Conservation (phyloP, 2,329 filamentous ascomycete genomes). For the Chaetomiaceae sp. region DNA sequence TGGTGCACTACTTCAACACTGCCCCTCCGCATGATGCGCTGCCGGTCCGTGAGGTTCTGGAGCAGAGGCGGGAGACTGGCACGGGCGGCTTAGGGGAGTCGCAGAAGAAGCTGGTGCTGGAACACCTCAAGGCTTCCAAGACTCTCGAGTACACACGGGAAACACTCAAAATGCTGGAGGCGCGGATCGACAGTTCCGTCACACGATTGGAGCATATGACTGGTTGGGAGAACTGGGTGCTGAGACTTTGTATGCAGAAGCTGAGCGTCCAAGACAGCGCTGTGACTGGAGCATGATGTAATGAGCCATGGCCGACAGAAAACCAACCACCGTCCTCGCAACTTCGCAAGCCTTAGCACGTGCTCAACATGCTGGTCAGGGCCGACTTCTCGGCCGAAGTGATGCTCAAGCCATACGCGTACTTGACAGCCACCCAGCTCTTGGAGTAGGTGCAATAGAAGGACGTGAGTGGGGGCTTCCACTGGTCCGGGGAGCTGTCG, state of each 20-base stretch:
- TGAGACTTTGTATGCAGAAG: slow-evolving; percentile 3
- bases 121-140: not conserved
- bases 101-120: not conserved
- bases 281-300: too few species aligned
- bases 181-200: not conserved
- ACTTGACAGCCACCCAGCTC: slow-evolving; percentile 75
- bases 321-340: too few species aligned
- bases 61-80: not conserved
- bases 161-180: not conserved
- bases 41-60: not conserved
- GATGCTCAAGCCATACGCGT: slow-evolving; percentile 60
- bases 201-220: not conserved
- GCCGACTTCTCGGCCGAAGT: slow-evolving; percentile 67
- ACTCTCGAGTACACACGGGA: not conserved
- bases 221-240: slow-evolving; percentile 5
- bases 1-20: slow-evolving; percentile 1
- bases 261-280: not conserved
- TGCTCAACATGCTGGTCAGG: slow-evolving; percentile 56
- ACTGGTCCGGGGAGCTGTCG: slow-evolving; percentile 66
- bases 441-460: slow-evolving; percentile 76
- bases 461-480: slow-evolving; percentile 63
- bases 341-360: slow-evolving; percentile 37
- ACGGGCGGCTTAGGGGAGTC: not conserved
- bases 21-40: not conserved
- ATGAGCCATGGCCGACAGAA: too few species aligned